Evolutionary conservation across 805 yeast species (phyloP), one percentile per base, ranked within the genome.

Genomic region (Saccharomycopsis vini): DNA sequence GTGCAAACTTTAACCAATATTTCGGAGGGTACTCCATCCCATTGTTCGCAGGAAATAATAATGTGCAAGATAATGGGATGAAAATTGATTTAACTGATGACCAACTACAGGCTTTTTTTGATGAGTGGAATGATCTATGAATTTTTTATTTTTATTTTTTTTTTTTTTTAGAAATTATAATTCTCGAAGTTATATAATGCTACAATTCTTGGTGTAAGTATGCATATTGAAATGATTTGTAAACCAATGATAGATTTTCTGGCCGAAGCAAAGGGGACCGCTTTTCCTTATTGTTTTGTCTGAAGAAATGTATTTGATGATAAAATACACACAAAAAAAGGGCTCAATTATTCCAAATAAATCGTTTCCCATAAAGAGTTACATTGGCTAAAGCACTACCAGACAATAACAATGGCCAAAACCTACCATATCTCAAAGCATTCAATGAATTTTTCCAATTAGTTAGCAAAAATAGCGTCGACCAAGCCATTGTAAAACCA

Each of bases 401-500:
- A 23, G 79, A 63, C 35, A 87, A 63, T 5, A 71, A 64, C 36
- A 84, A 54, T 0, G 92, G 90, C 65, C 77, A 73, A 3, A 79
- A 56, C 31, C 78, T 76, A 39, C 79, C 79, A 40, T 75, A 69
- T 44, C 75, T 63, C 48, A 79, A 49, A 30, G 73, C 70, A 36
- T 63, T 66, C 22, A 81, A 39, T 10, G 83, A 67, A 5, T 76
- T 71, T 32, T 69, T 70, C 1, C 87, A 86, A 56, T 85, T 84
- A 13, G 81, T 85, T 10, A 88, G 57, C 46, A 81, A 56, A 55
- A 85, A 89, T 46, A 88, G 61, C 5, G 82, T 59, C 5, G 85
- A 75, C 95, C 96, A 89, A 2, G 92, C 94, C 54, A 75, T 68
- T 5, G 73, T 66, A 55, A 88, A 81, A 0, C 95, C 95, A 1